phyloP scores from a whole-genome alignment of 202 grass and related monocot genomes.

The Bolboschoenoplectus hybrid region DNA sequence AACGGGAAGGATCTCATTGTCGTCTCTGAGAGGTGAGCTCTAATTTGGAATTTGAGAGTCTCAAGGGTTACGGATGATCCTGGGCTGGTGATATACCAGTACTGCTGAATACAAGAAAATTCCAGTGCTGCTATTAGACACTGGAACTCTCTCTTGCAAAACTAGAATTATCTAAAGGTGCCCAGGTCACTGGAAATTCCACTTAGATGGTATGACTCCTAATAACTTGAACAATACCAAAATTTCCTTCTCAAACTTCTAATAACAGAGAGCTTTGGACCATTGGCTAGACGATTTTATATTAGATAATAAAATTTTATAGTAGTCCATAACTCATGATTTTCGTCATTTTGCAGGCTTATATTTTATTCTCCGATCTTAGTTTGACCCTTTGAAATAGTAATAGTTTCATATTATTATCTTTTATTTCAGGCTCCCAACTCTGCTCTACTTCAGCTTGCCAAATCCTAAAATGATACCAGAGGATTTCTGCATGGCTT shows the following conservation, averaged over 20 bases:
- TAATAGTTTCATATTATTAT: neutral
- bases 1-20: neutral
- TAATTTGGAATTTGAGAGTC: neutral
- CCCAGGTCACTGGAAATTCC: neutral
- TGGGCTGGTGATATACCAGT: neutral
- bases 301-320: too few species aligned
- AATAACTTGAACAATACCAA: too few species aligned
- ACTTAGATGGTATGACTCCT: too few species aligned
- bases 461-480: neutral
- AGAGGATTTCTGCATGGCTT: neutral
- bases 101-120: too few species aligned
- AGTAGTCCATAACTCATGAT: too few species aligned
- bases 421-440: constrained; percentile 1
- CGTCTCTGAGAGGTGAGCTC: neutral
- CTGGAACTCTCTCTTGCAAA: neutral
- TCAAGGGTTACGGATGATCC: neutral
- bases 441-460: neutral
- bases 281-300: too few species aligned
- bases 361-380: neutral
- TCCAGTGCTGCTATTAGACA: too few species aligned
- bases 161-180: neutral
- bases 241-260: too few species aligned
- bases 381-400: neutral
- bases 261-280: too few species aligned
- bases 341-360: too few species aligned